Base-by-base conservation (phyloP, 2,329 filamentous ascomycete genomes). In the Tolypocladium sp. region DNA sequence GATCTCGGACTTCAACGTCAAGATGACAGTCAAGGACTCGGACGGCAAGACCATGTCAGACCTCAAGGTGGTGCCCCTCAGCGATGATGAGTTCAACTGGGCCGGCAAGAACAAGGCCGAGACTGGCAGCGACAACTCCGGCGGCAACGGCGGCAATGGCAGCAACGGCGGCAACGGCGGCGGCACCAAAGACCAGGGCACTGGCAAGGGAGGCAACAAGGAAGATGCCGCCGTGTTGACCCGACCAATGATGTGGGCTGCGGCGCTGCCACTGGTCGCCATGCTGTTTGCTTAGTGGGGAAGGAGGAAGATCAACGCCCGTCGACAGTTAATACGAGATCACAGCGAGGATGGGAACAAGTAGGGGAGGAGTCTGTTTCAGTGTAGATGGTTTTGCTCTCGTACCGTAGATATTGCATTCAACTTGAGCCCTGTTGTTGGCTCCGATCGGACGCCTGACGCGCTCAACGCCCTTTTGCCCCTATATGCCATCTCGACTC, bases 1-100 rank as follows among this genome's bases (percentile, higher is more conserved):
- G 62, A 81, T 96, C 66, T 77, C 80, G 56, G 80, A 84, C 65
- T 82, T 91, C 64, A 79, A 79, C 41, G 83, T 91, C 59, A 71
- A 67, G 57, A 68, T 78, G 62, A 66, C 67, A 33, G 75, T 80
- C 66, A 70, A 66, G 59, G 75, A 77, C 61, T 68, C 70, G 6
- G 67, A 76, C 40, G 78, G 78, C 61, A 74, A 71, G 22, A 66
- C 63, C 46, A 64, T 84, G 58, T 72, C 69, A 51, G 69, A 70
- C 67, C 76, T 85, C 55, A 76, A 77, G 60, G 79, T 84, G 56
- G 73, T 75, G 61, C 75, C 75, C 27, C 71, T 82, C 2, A 61
- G 66, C n/a, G 71, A 77, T 44, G 71, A 79, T 59, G 70, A 75
- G 58, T 72, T 73, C 66, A 82, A 82, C 73, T 70, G 70, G 63